These are phyloP conservation scores for Barnettozyma vustinii DNA, from an alignment of 805 yeast genomes.

Conservation along the genomic window DNA sequence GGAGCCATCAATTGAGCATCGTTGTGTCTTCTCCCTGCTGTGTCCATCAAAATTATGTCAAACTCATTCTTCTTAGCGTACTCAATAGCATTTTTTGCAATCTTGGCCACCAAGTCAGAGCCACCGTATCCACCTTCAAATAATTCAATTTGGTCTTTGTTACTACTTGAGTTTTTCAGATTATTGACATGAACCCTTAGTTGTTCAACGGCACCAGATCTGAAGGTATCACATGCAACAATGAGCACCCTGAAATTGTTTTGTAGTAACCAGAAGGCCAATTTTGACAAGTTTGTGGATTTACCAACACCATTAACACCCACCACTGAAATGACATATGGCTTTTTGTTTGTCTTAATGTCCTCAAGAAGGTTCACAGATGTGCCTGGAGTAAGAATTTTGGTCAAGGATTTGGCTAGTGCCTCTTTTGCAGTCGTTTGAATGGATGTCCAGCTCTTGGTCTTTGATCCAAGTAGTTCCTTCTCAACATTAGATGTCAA, in stretches of 20 bases:
- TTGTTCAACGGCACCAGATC: conserved; percentile 99
- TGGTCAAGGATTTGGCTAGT: conserved; percentile 54
- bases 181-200: conserved; percentile 89
- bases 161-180: conserved; percentile 59
- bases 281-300: conserved; percentile 88
- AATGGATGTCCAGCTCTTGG: conserved; percentile 68
- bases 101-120: conserved; percentile 87
- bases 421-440: conserved; percentile 68
- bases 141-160: conserved; percentile 48
- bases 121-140: conserved; percentile 97
- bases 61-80: conserved; percentile 63
- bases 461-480: conserved; percentile 66
- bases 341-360: conserved; percentile 42
- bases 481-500: conserved; percentile 66
- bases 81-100: conserved; percentile 86
- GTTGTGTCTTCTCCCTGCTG: conserved; percentile 96
- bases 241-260: conserved; percentile 81
- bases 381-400: conserved; percentile 84
- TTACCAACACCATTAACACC: conserved; percentile 99
- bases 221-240: conserved; percentile 96
- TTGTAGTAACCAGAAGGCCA: conserved; percentile 93
- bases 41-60: conserved; percentile 89
- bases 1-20: conserved; percentile 95
- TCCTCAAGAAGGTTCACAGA: conserved; percentile 83
- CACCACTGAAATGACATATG: conserved; percentile 94